Evolutionary conservation across 495 filamentous ascomycete genomes (phyloP).

Genomic region (Cetradonia linearis): DNA sequence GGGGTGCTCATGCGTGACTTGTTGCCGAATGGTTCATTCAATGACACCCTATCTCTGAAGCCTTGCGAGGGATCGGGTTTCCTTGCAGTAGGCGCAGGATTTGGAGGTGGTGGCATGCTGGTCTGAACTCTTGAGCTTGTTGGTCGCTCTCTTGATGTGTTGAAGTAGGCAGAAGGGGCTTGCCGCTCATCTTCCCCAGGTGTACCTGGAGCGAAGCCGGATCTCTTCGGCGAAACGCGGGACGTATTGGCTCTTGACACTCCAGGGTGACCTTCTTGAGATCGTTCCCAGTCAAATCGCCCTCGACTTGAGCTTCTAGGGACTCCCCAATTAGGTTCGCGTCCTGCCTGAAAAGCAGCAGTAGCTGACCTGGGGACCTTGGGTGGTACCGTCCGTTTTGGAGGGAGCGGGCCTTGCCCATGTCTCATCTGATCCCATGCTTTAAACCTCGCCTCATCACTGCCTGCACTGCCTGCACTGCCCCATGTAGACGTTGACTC

Average conservation of each 20-base stretch:
- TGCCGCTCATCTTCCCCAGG: slow-evolving; percentile 49
- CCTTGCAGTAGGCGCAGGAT: slow-evolving; percentile 27
- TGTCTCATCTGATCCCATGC: slow-evolving; percentile 63
- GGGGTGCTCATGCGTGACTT: slow-evolving; percentile 51
- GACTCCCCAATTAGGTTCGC: slow-evolving; percentile 29
- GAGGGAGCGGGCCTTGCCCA: slow-evolving; percentile 27
- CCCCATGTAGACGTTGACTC: slow-evolving; percentile 23
- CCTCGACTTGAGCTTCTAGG: slow-evolving; percentile 28
- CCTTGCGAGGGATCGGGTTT: slow-evolving; percentile 15
- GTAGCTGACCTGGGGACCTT: slow-evolving; percentile 13
- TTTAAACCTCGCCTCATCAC: slow-evolving; percentile 46
- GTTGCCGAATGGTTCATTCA: slow-evolving; percentile 22
- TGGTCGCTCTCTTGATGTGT: slow-evolving; percentile 32
- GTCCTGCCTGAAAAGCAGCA: slow-evolving; percentile 28
- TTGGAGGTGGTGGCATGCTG: slow-evolving; percentile 18
- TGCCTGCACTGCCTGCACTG: slow-evolving; percentile 33
- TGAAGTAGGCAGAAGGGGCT: slow-evolving; percentile 44
- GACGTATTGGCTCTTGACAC: slow-evolving; percentile 36
- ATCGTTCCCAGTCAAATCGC: slow-evolving; percentile 38
- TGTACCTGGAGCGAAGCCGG: slow-evolving; percentile 44
- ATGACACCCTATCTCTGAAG: slow-evolving; percentile 12
- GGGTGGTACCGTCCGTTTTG: slow-evolving; percentile 22
- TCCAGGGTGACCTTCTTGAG: slow-evolving; percentile 30
- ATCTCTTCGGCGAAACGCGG: slow-evolving; percentile 35
- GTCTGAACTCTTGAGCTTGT: slow-evolving; percentile 25